phyloP scores from a whole-genome alignment of 2,329 filamentous ascomycete genomes.

The Whalleya microplaca region DNA sequence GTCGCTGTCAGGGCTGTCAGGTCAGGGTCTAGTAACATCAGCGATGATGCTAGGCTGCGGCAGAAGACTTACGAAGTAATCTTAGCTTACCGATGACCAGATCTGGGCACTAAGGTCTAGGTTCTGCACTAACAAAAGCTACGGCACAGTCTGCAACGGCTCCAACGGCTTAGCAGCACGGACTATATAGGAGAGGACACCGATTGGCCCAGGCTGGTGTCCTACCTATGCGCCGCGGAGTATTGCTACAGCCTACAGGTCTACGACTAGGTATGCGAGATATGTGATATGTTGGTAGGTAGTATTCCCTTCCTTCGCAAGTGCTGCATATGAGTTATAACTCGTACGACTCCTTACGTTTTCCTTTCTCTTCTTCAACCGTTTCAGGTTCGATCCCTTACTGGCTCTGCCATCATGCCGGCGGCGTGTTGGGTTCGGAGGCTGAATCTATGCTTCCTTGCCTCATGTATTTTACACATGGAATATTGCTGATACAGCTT shows the following conservation, averaged over 20 bases:
- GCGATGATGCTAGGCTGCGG: conserved; percentile 2
- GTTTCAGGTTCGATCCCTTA: not conserved
- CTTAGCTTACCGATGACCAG: not conserved
- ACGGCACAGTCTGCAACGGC: not conserved
- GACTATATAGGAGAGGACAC: not conserved
- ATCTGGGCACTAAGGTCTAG: not conserved
- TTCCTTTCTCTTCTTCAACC: not conserved
- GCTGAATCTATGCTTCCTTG: not conserved
- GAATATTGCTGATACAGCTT: not conserved
- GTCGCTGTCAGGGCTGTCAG: conserved; percentile 14
- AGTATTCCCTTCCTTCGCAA: not conserved
- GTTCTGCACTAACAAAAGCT: not conserved
- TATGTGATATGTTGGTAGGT: not conserved
- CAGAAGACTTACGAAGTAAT: not conserved
- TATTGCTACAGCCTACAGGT: no score
- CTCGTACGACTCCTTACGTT: not conserved
- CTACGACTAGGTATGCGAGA: no score
- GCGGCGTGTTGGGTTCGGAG: not conserved
- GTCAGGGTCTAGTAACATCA: conserved; percentile 6
- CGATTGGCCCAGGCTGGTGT: not conserved
- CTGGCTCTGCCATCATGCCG: not conserved
- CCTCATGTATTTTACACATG: not conserved
- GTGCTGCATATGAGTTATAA: not conserved
- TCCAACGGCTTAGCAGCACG: not conserved
- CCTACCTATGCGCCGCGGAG: not conserved